Percentiles rank a stretch among this genome's conserved stretches.
Conservation (phyloP, 108 stramenopile genomes). For the Hondaea fermentalgiana region DNA sequence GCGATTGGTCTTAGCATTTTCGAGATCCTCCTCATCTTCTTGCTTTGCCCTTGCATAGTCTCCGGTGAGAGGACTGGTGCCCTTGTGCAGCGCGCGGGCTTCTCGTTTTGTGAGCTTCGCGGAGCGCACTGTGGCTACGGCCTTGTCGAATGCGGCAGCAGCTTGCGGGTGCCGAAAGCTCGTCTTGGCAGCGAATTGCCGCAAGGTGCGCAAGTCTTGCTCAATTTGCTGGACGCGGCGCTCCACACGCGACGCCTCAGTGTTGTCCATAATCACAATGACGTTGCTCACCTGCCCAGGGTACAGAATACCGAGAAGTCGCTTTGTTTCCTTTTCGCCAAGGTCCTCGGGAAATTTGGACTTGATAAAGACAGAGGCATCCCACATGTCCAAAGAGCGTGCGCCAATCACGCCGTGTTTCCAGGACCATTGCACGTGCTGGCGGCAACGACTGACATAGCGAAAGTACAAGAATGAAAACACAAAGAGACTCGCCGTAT, state of each 20-base stretch:
- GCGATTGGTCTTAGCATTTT: too few species aligned
- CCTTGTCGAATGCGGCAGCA: not conserved
- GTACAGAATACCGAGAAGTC: not conserved
- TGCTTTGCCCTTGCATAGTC: not conserved
- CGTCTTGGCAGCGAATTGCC: not conserved
- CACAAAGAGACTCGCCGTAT: not conserved
- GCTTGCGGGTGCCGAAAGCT: not conserved
- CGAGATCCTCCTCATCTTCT: too few species aligned
- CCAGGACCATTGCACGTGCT: slow-evolving; percentile 18
- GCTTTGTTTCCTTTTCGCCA: not conserved
- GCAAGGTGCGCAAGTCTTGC: not conserved
- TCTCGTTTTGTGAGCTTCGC: not conserved
- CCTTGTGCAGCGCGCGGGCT: not conserved
- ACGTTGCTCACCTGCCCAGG: not conserved
- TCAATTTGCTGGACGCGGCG: not conserved
- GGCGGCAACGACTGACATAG: not conserved
- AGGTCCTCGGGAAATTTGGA: not conserved
- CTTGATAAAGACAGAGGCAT: slow-evolving; percentile 8
- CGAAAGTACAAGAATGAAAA: not conserved
- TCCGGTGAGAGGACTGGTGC: not conserved
- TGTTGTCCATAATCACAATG: not conserved
- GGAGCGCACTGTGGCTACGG: not conserved
- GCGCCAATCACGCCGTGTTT: slow-evolving; percentile 1
- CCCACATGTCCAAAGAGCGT: not conserved
- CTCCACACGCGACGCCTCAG: not conserved